phyloP scores from a whole-genome alignment of 2,329 filamentous ascomycete genomes.

The Colletotrichum limetticola region DNA sequence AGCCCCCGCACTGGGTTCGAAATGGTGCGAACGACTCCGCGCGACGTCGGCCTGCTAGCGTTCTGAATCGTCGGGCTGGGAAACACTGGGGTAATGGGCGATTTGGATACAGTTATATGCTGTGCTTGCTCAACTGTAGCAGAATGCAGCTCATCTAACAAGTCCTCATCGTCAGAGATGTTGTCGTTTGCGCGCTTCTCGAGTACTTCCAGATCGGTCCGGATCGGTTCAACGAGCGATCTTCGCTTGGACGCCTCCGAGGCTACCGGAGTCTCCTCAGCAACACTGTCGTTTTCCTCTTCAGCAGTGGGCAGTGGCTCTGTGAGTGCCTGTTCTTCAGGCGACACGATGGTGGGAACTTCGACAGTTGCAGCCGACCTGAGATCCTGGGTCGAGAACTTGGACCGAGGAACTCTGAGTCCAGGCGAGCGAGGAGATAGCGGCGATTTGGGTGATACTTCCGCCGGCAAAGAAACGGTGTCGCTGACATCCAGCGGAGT shows the following conservation, averaged over 20 bases:
- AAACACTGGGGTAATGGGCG: slow-evolving; percentile 78
- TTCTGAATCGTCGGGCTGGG: slow-evolving; percentile 45
- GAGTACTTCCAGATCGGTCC: slow-evolving; percentile 55
- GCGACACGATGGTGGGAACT: slow-evolving; percentile 34
- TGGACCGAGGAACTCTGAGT: slow-evolving; percentile 51
- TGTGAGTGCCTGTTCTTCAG: neutral
- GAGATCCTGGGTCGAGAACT: slow-evolving; percentile 54
- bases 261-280: slow-evolving; percentile 40
- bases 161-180: slow-evolving; percentile 78
- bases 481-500: neutral
- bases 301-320: slow-evolving; percentile 23
- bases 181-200: slow-evolving; percentile 55
- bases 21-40: slow-evolving; percentile 47
- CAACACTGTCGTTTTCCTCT: slow-evolving; percentile 39
- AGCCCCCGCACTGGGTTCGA: slow-evolving; percentile 56
- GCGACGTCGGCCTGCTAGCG: slow-evolving; percentile 45
- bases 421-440: slow-evolving; percentile 17
- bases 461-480: slow-evolving; percentile 10
- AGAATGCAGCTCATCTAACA: slow-evolving; percentile 86
- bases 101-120: slow-evolving; percentile 81
- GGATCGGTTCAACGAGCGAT: slow-evolving; percentile 63
- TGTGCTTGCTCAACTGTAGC: slow-evolving; percentile 87
- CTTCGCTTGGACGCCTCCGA: slow-evolving; percentile 48
- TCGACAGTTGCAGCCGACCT: slow-evolving; percentile 37
- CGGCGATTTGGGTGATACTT: slow-evolving; percentile 36